phyloP scores from a whole-genome alignment of 306 rosid species.

The Cucurbita ficifolia region DNA sequence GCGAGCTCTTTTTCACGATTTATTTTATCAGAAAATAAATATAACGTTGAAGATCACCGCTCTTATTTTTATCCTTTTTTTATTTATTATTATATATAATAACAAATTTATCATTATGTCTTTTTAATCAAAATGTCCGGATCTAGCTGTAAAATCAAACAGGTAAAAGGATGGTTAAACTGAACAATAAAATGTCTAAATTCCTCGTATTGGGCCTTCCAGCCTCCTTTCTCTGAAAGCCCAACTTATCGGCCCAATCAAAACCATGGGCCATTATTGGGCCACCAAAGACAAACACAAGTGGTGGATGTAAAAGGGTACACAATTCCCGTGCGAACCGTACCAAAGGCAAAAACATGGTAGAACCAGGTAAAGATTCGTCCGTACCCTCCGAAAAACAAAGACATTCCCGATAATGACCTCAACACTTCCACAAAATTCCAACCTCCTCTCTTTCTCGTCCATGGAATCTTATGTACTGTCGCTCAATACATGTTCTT shows the following conservation, averaged over 20 bases:
- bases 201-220: background rate
- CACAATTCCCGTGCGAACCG: slow-evolving; percentile 24
- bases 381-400: slow-evolving; percentile 10
- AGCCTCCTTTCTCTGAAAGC: background rate
- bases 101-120: background rate
- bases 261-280: background rate
- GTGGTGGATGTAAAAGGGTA: background rate
- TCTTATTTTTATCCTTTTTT: background rate
- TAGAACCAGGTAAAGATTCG: background rate
- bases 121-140: background rate
- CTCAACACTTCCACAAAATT: slow-evolving; percentile 16
- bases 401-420: slow-evolving; percentile 27
- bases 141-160: too few species aligned
- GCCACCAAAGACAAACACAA: background rate
- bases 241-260: background rate
- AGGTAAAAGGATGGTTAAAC: too few species aligned
- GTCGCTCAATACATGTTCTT: background rate
- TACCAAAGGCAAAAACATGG: background rate
- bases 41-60: background rate
- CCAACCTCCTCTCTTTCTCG: background rate
- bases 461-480: slow-evolving; percentile 8
- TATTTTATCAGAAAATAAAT: too few species aligned
- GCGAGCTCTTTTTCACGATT: background rate
- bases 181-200: background rate
- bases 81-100: background rate